phyloP scores from a whole-genome alignment of 2,329 filamentous ascomycete genomes.

The Paraphaeosphaeria minitans region DNA sequence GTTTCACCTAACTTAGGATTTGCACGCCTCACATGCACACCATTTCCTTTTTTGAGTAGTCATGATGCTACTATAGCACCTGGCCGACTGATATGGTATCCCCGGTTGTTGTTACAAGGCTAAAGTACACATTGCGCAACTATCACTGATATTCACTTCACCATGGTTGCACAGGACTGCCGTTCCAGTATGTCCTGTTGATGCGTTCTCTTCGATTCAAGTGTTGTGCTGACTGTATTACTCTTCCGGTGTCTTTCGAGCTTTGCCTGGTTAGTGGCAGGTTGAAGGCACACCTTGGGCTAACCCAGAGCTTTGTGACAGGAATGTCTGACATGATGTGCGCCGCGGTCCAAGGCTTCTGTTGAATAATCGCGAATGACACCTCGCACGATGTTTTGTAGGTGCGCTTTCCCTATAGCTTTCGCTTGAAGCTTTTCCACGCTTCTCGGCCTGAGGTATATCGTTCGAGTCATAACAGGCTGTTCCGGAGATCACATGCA shows the following conservation, averaged over 20 bases:
- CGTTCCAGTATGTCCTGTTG: background rate
- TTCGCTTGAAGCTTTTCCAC: background rate
- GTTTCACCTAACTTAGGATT: slow-evolving; percentile 32
- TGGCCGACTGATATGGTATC: background rate
- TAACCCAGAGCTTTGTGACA: background rate
- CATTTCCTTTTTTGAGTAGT: slow-evolving; percentile 10
- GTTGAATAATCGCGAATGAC: background rate
- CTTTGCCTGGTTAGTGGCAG: background rate
- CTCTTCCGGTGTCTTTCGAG: background rate
- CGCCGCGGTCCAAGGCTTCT: background rate
- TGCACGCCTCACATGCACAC: slow-evolving; percentile 4
- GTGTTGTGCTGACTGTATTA: background rate
- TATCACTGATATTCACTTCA: background rate
- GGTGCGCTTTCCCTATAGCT: background rate
- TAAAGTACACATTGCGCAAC: background rate
- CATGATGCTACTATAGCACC: background rate
- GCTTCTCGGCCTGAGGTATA: background rate
- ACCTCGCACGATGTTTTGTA: background rate
- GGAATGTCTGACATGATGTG: background rate
- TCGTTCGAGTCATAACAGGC: background rate
- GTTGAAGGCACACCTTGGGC: background rate
- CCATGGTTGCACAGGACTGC: background rate
- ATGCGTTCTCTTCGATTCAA: background rate
- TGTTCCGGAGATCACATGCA: background rate
- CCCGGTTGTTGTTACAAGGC: background rate